Conservation (phyloP, 768 basidiomycete species). For the Phallus indusiatus region DNA sequence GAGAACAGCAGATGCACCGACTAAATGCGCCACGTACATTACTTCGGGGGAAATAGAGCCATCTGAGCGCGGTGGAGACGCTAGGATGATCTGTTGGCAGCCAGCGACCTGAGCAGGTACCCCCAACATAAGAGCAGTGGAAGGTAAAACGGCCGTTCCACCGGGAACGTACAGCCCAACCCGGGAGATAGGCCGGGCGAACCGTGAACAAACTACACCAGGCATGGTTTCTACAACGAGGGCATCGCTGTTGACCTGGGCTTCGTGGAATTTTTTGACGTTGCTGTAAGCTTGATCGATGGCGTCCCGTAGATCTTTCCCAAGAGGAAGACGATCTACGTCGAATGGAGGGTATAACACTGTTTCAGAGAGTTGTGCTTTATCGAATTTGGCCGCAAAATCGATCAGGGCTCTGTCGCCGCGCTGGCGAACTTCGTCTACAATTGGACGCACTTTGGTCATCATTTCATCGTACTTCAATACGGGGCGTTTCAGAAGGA, state of each 20-base stretch:
- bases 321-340: constrained; percentile 50
- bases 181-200: constrained; percentile 89
- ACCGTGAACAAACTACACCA: constrained; percentile 91
- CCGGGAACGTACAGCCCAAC: constrained; percentile 97
- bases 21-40: constrained; percentile 87
- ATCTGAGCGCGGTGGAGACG: constrained; percentile 91
- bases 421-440: constrained; percentile 70
- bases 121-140: constrained; percentile 96
- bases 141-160: constrained; percentile 92
- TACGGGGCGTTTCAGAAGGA: constrained; percentile 80
- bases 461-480: constrained; percentile 85
- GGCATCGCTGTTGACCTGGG: constrained; percentile 62
- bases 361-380: constrained; percentile 57
- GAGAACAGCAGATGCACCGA: constrained; percentile 83
- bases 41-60: constrained; percentile 95
- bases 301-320: constrained; percentile 58
- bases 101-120: constrained; percentile 97
- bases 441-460: constrained; percentile 86
- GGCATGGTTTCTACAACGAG: constrained; percentile 95
- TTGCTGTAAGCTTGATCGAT: constrained; percentile 90
- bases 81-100: constrained; percentile 84
- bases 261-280: constrained; percentile 84
- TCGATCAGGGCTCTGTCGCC: constrained; percentile 85
- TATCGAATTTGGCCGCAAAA: constrained; percentile 91
- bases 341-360: constrained; percentile 74